phyloP scores from a whole-genome alignment of 1,284 basidiomycete genomes.

The Coniferiporia sulphurascens region DNA sequence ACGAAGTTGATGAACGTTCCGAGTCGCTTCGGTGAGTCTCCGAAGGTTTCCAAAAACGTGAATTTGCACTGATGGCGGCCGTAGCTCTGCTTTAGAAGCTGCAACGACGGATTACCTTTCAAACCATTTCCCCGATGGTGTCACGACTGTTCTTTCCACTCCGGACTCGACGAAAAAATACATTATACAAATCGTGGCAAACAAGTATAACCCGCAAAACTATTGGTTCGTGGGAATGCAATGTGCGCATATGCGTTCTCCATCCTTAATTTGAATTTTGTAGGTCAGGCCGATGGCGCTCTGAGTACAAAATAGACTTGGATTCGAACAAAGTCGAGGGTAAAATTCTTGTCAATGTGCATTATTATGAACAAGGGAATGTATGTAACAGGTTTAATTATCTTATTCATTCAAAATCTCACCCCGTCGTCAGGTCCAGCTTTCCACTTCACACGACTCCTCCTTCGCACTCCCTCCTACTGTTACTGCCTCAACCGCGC shows the following conservation, averaged over 20 bases:
- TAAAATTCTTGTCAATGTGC: conserved; percentile 76
- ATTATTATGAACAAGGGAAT: conserved; percentile 96
- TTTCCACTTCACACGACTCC: conserved; percentile 68
- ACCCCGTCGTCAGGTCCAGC: conserved; percentile 66
- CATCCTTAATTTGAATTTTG: conserved; percentile 7
- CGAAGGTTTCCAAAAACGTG: background rate
- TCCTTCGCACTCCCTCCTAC: conserved; percentile 61
- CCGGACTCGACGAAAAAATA: conserved; percentile 44
- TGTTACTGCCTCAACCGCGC: conserved; percentile 44
- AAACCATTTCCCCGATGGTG: conserved; percentile 77
- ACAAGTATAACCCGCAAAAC: conserved; percentile 89
- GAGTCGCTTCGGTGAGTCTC: conserved; percentile 69
- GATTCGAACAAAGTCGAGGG: conserved; percentile 53
- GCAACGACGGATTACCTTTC: conserved; percentile 65
- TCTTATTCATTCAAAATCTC: conserved; percentile 1
- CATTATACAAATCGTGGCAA: conserved; percentile 80
- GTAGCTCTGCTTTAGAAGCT: conserved; percentile 64
- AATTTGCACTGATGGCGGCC: conserved; percentile 1
- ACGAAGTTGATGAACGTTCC: conserved; percentile 57
- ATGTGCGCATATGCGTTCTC: background rate
- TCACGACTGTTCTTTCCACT: conserved; percentile 63
- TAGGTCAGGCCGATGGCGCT: conserved; percentile 92
- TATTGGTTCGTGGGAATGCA: conserved; percentile 60
- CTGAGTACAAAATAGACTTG: conserved; percentile 65
- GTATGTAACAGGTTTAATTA: conserved; percentile 38